A percentile compares a stretch with the other conserved stretches of the same genome.
Evolutionary conservation across 2,329 filamentous ascomycete genomes (phyloP).

Genomic region (Septoria petroselini): DNA sequence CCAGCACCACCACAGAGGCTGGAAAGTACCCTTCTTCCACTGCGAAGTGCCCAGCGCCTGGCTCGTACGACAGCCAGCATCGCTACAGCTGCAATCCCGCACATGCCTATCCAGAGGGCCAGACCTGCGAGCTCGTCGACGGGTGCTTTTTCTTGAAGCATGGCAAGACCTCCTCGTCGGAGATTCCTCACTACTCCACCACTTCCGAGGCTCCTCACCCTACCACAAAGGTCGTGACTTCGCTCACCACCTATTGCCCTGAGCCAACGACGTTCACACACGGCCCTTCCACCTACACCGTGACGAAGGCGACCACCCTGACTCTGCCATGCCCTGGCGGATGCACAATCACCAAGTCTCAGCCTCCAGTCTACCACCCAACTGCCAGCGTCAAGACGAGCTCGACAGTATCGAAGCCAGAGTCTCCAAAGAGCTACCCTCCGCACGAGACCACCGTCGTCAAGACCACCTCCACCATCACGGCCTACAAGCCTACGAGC

Average conservation of each 20-base stretch:
- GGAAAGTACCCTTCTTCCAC: not conserved
- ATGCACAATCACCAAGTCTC: constrained; percentile 31
- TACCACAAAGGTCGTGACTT: constrained; percentile 60
- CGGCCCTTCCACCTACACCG: constrained; percentile 64
- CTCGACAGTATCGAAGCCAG: not conserved
- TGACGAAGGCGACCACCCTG: constrained; percentile 49
- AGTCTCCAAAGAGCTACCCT: not conserved
- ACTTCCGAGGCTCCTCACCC: constrained; percentile 36
- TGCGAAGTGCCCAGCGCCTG: constrained; percentile 11
- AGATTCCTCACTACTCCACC: constrained; percentile 35
- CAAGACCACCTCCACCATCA: constrained; percentile 43
- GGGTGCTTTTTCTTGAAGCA: constrained; percentile 21
- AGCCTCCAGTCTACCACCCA: constrained; percentile 56
- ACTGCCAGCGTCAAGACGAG: constrained; percentile 33
- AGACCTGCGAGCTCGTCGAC: constrained; percentile 19
- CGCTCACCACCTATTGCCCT: constrained; percentile 70
- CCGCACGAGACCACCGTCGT: not conserved
- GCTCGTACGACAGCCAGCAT: constrained; percentile 4
- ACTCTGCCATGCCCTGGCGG: constrained; percentile 24
- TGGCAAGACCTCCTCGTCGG: constrained; percentile 15
- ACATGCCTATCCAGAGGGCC: constrained; percentile 23
- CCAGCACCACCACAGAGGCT: not conserved
- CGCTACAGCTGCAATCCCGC: constrained; percentile 24
- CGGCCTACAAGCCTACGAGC: not conserved
- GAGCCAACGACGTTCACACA: constrained; percentile 61